Evolutionary conservation across 2,329 filamentous ascomycete species (phyloP), one percentile per base, ranked within the genome.

Genomic region (Rhytidhysteron rufulum): DNA sequence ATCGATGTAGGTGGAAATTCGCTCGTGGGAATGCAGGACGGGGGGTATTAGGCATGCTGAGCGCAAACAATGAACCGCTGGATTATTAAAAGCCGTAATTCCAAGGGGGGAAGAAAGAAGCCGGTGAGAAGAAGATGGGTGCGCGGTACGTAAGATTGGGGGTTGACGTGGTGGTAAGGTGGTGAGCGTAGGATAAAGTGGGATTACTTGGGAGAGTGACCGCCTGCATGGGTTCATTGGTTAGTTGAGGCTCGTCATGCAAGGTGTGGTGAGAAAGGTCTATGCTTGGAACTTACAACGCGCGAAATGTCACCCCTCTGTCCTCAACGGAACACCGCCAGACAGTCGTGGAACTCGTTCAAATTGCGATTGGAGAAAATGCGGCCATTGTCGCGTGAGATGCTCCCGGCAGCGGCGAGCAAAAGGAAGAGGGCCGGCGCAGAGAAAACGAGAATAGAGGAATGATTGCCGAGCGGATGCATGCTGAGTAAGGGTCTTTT

Each of bases 11-110:
- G 43, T 45, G 21, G 37, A 38, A 50, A 40, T 34, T 44, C 52
- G 50, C 41, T 48, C 37, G 45, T 50, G 18, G 45, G 41, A 51
- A 57, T 51, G 58, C 58, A 49, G 48, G 45, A 45, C 33, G 38
- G 54, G 62, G n/a, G 62, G 62, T 66, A 66, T 66, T 65, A 63
- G 55, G 55, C 58, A 49, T 55, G 55, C 50, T 47, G 53, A 50
- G 53, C 33, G 37, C 48, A 53, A 63, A 53, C n/a, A 59, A 40
- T n/a, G 53, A 55, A 45, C 51, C 53, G 60, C 51, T 55, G 56
- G n/a, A 48, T 53, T 54, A 65, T 63, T 65, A 63, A 59, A 57
- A 45, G 51, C 51, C 57, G 55, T 63, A 58, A 50, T 55, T 48
- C 47, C 49, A 45, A 57, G n/a, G n/a, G n/a, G n/a, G n/a, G n/a